A percentile compares a stretch with the other conserved stretches of the same genome.
Evolutionary conservation across 2,329 filamentous ascomycete species (phyloP).

Genomic region (Xylaria polymorpha): DNA sequence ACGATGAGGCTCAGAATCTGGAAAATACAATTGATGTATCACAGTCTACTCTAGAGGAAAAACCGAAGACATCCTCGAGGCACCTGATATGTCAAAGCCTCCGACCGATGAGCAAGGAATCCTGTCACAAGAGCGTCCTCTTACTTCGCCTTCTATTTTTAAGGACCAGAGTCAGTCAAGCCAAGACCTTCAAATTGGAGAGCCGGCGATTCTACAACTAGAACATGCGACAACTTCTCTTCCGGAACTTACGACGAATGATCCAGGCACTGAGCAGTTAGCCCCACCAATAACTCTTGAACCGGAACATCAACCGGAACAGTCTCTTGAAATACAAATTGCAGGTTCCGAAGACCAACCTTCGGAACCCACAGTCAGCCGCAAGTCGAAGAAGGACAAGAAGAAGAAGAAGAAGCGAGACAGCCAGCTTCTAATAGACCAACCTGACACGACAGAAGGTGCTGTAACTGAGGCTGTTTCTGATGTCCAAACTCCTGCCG

Average conservation of each 20-base stretch:
- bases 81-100: constrained; percentile 2
- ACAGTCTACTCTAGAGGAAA: constrained; percentile 4
- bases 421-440: constrained; percentile 31
- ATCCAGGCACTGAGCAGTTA: not conserved
- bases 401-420: constrained; percentile 44
- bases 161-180: constrained; percentile 18
- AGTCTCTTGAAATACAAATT: constrained; percentile 7
- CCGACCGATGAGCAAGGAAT: constrained; percentile 1
- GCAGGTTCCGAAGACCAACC: not conserved
- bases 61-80: not conserved
- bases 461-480: constrained; percentile 25
- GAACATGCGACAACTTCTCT: not conserved
- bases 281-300: constrained; percentile 12
- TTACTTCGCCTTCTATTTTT: not conserved
- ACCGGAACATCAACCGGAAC: constrained; percentile 34
- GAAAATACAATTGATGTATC: constrained; percentile 7
- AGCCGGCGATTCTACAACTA: not conserved
- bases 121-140: not conserved
- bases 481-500: constrained; percentile 27
- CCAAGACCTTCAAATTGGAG: constrained; percentile 8
- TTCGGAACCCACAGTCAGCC: constrained; percentile 17
- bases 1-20: constrained; percentile 8
- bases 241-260: not conserved
- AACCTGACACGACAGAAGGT: constrained; percentile 18
- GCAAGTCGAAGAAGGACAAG: constrained; percentile 44